Evolutionary conservation across 2,329 filamentous ascomycete genomes (phyloP).

Genomic region (Fusarium papillatum): DNA sequence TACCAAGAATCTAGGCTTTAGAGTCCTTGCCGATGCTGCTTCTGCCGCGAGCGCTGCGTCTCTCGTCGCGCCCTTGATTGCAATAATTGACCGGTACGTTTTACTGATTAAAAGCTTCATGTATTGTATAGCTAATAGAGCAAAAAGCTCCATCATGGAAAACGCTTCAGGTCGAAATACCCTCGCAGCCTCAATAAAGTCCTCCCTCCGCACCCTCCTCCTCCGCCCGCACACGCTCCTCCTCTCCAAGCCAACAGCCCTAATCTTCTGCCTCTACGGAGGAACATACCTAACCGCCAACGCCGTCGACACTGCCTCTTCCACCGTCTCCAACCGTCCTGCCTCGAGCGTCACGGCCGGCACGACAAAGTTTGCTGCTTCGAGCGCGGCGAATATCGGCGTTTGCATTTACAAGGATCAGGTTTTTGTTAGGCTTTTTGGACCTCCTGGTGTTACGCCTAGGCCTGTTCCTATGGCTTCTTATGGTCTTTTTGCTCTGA

Average conservation of each 20-base stretch:
- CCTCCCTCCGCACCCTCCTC: conserved; percentile 69
- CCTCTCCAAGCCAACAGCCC: conserved; percentile 74
- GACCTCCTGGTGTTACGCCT: conserved; percentile 65
- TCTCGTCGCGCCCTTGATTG: conserved; percentile 86
- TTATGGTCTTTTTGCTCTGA: conserved; percentile 83
- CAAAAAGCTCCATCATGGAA: conserved; percentile 79
- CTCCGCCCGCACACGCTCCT: conserved; percentile 72
- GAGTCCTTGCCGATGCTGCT: conserved; percentile 76
- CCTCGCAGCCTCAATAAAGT: conserved; percentile 70
- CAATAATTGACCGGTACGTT: conserved; percentile 78
- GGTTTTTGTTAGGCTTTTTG: conserved; percentile 87
- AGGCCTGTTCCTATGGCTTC: conserved; percentile 76
- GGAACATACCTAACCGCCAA: conserved; percentile 94
- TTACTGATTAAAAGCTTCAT: neutral
- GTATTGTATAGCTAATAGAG: conserved; percentile 22
- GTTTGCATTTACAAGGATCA: conserved; percentile 93
- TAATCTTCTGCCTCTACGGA: conserved; percentile 84
- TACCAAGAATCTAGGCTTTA: conserved; percentile 76
- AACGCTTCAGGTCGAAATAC: conserved; percentile 80
- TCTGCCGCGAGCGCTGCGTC: conserved; percentile 80
- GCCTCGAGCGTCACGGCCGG: conserved; percentile 79
- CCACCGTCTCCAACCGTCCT: conserved; percentile 70
- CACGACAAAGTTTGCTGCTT: conserved; percentile 84
- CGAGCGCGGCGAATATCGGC: conserved; percentile 85
- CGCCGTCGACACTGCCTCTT: conserved; percentile 82